Conservation (phyloP, 2,329 filamentous ascomycete genomes). For the Aspergillus luchuensis region DNA sequence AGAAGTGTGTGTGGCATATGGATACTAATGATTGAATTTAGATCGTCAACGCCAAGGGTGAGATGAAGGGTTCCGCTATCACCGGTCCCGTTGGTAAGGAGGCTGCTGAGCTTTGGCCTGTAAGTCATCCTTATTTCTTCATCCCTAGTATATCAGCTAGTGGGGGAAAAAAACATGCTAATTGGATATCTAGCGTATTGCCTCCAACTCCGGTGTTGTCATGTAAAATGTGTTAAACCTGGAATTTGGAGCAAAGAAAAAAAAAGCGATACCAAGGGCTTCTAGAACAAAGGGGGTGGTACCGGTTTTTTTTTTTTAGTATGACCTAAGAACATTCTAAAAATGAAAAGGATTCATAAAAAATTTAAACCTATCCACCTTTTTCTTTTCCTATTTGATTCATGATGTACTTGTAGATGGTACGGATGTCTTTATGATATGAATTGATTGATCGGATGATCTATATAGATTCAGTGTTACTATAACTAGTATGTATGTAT, state of each 20-base stretch:
- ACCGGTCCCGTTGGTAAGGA: slow-evolving; percentile 99
- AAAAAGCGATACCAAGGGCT: slow-evolving; percentile 18
- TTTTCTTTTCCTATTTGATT: not conserved
- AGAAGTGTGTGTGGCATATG: not conserved
- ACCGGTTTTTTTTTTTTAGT: not conserved
- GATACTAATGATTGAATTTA: slow-evolving; percentile 39
- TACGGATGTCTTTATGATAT: not conserved
- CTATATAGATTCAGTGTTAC: not conserved
- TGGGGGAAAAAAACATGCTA: slow-evolving; percentile 36
- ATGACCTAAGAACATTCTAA: slow-evolving; percentile 3
- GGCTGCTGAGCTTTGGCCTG: slow-evolving; percentile 98
- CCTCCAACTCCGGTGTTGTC: slow-evolving; percentile 99
- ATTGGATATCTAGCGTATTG: slow-evolving; percentile 73
- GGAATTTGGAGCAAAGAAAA: slow-evolving; percentile 12
- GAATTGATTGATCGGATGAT: not conserved
- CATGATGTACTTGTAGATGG: not conserved
- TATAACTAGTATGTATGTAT: not conserved
- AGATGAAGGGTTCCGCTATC: slow-evolving; percentile 99
- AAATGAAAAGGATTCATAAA: slow-evolving; percentile 15
- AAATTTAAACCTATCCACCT: slow-evolving; percentile 6
- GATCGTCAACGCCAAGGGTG: slow-evolving; percentile 99
- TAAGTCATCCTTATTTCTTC: slow-evolving; percentile 41
- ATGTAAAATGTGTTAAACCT: slow-evolving; percentile 70
- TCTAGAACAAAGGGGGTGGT: slow-evolving; percentile 6
- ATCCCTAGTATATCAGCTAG: no score